These are phyloP conservation scores for Pseudohalonectria lignicola DNA, from an alignment of 2,329 filamentous ascomycete genomes.

Conservation along the genomic window DNA sequence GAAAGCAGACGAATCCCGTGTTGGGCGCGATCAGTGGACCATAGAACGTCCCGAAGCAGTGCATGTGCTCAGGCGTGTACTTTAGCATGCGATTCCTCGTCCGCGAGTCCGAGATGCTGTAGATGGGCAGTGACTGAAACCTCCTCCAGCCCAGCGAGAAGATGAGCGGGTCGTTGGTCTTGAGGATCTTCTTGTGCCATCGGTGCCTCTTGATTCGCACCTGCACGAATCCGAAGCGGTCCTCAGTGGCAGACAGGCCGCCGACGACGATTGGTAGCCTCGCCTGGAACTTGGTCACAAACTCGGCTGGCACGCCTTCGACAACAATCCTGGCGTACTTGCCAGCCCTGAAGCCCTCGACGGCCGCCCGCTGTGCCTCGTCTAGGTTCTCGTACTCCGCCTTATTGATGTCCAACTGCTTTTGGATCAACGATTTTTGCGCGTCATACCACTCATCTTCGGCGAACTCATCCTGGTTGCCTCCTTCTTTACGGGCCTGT, in stretches of 20 bases:
- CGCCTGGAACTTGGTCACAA: slow-evolving; percentile 71
- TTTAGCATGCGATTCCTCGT: slow-evolving; percentile 96
- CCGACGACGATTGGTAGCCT: slow-evolving; percentile 79
- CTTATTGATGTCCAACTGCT: slow-evolving; percentile 94
- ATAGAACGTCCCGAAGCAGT: slow-evolving; percentile 94
- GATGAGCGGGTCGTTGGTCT: slow-evolving; percentile 94
- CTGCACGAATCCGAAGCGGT: slow-evolving; percentile 91
- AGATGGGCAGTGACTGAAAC: slow-evolving; percentile 87
- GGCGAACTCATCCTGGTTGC: slow-evolving; percentile 68
- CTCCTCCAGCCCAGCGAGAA: slow-evolving; percentile 94
- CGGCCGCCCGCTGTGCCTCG: slow-evolving; percentile 66
- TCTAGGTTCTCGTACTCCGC: slow-evolving; percentile 85
- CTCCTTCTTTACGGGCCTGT: slow-evolving; percentile 59
- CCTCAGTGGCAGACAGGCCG: slow-evolving; percentile 86
- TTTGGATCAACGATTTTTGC: slow-evolving; percentile 89
- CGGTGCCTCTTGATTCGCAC: slow-evolving; percentile 93
- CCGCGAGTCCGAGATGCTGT: slow-evolving; percentile 88
- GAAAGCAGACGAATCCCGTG: slow-evolving; percentile 89
- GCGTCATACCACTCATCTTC: slow-evolving; percentile 99
- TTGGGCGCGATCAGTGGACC: slow-evolving; percentile 92
- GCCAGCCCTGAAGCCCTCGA: slow-evolving; percentile 85
- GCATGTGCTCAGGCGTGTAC: slow-evolving; percentile 98
- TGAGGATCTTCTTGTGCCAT: slow-evolving; percentile 99
- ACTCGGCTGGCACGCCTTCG: slow-evolving; percentile 82
- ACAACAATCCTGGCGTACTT: slow-evolving; percentile 89